Conservation (phyloP, 139 green algal species). For the Ettlia oleoabundans region DNA sequence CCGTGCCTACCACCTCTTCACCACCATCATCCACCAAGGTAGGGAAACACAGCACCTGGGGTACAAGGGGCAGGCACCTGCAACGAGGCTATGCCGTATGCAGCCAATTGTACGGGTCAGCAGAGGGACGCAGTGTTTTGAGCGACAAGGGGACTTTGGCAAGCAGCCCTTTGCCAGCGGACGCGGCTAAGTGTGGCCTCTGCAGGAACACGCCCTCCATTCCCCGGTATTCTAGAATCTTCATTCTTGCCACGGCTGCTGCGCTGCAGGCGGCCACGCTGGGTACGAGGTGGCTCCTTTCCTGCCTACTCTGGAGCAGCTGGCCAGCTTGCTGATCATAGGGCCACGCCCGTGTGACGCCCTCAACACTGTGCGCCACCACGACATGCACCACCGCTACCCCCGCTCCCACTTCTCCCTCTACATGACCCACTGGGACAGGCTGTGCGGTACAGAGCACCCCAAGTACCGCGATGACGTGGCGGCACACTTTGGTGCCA, state of each 20-base stretch:
- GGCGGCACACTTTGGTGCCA: slow-evolving; percentile 14
- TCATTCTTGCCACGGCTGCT: neutral
- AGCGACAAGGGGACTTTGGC: too few species aligned
- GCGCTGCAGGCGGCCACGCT: slow-evolving; percentile 75
- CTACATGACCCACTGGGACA: slow-evolving; percentile 95
- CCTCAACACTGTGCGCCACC: slow-evolving; percentile 85
- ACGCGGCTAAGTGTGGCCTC: too few species aligned
- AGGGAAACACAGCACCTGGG: too few species aligned
- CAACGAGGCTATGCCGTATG: too few species aligned
- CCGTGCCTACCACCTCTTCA: slow-evolving; percentile 85
- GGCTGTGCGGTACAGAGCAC: slow-evolving; percentile 75
- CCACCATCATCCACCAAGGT: slow-evolving; percentile 88
- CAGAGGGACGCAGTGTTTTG: too few species aligned
- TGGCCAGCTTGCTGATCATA: slow-evolving; percentile 19
- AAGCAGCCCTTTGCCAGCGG: too few species aligned
- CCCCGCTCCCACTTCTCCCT: slow-evolving; percentile 84
- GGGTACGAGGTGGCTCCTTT: slow-evolving; percentile 90
- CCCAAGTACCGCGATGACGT: slow-evolving; percentile 57
- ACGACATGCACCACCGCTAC: slow-evolving; percentile 92
- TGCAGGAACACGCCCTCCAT: too few species aligned
- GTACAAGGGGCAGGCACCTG: neutral
- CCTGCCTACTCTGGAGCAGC: slow-evolving; percentile 71
- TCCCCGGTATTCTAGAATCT: too few species aligned
- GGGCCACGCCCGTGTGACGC: slow-evolving; percentile 2
- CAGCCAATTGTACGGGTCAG: too few species aligned